These are phyloP conservation scores for Vaccinium corymbosum DNA, from an alignment of 148 eudicot genomes.

Conservation along the genomic window DNA sequence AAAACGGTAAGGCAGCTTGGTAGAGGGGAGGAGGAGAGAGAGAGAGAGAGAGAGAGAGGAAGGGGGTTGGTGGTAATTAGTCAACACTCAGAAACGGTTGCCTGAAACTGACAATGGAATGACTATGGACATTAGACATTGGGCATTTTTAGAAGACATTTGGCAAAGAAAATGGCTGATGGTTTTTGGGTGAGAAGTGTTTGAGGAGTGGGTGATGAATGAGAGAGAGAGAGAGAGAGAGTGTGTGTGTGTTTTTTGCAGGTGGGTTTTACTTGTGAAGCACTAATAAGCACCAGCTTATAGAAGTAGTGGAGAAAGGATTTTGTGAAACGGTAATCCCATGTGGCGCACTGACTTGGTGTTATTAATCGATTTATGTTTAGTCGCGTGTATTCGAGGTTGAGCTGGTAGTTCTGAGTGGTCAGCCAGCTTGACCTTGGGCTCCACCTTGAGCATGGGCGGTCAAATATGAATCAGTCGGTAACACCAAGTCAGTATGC, in stretches of 20 bases:
- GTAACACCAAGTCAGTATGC: too few relatives aligned
- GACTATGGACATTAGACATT: not conserved
- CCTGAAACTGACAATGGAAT: not conserved
- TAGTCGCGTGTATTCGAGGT: too few relatives aligned
- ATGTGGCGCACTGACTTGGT: not conserved
- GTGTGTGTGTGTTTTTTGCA: slow-evolving; percentile 17
- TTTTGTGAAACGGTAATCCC: not conserved
- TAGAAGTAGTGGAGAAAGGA: slow-evolving; percentile 28
- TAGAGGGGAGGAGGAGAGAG: not conserved
- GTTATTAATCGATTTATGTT: too few relatives aligned
- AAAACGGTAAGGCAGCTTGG: not conserved
- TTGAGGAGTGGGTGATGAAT: slow-evolving; percentile 15
- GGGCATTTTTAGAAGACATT: not conserved
- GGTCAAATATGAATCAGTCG: too few relatives aligned
- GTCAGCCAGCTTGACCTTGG: too few relatives aligned
- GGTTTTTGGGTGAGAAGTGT: not conserved
- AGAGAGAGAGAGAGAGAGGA: not conserved
- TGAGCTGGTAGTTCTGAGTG: too few relatives aligned
- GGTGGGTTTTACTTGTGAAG: slow-evolving; percentile 38
- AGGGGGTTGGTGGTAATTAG: not conserved
- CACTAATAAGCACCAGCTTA: slow-evolving; percentile 46
- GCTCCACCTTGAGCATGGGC: too few relatives aligned
- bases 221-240: not conserved
- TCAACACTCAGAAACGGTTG: not conserved
- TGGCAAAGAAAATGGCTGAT: not conserved